Percentiles rank a stretch among this genome's conserved stretches.
Evolutionary conservation across 257 asterid genomes (phyloP).

Genomic region (Forsythia viridissima): DNA sequence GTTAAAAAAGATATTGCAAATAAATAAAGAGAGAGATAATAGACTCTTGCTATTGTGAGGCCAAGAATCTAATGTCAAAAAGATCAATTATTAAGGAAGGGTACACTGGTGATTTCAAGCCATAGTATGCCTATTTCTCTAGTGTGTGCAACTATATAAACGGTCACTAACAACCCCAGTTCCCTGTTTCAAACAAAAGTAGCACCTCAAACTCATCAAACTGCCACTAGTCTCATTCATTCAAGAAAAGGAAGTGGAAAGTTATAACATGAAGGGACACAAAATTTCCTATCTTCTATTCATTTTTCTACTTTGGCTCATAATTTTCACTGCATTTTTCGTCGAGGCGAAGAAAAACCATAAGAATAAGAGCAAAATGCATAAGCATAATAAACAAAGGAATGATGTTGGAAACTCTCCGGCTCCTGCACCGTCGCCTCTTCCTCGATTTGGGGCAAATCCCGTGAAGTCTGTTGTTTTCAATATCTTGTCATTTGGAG

Average conservation of each 20-base stretch:
- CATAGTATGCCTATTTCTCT: slow-evolving; percentile 22
- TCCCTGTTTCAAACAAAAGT: slow-evolving; percentile 17
- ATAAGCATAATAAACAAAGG: slow-evolving; percentile 37
- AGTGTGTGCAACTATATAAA: slow-evolving; percentile 41
- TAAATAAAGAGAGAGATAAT: neutral
- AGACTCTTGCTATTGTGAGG: neutral
- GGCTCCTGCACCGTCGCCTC: slow-evolving; percentile 9
- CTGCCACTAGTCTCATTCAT: neutral
- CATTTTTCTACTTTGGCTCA: slow-evolving; percentile 34
- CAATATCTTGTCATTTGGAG: slow-evolving; percentile 64
- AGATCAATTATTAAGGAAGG: slow-evolving; percentile 4
- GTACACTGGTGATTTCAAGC: slow-evolving; percentile 26
- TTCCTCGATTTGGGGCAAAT: neutral
- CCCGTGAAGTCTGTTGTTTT: slow-evolving; percentile 32
- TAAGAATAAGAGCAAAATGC: slow-evolving; percentile 35
- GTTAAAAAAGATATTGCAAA: too few species aligned
- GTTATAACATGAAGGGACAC: slow-evolving; percentile 39
- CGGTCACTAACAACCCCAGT: slow-evolving; percentile 36
- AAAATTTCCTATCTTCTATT: slow-evolving; percentile 25
- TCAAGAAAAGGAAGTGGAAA: slow-evolving; percentile 9
- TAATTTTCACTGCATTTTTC: slow-evolving; percentile 27
- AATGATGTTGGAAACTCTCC: slow-evolving; percentile 10
- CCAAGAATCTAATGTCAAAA: neutral
- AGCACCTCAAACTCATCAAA: slow-evolving; percentile 23
- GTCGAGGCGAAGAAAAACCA: slow-evolving; percentile 50